Conservation (phyloP, 2,329 filamentous ascomycete species). For the Scopulariopsis brevicaulis region DNA sequence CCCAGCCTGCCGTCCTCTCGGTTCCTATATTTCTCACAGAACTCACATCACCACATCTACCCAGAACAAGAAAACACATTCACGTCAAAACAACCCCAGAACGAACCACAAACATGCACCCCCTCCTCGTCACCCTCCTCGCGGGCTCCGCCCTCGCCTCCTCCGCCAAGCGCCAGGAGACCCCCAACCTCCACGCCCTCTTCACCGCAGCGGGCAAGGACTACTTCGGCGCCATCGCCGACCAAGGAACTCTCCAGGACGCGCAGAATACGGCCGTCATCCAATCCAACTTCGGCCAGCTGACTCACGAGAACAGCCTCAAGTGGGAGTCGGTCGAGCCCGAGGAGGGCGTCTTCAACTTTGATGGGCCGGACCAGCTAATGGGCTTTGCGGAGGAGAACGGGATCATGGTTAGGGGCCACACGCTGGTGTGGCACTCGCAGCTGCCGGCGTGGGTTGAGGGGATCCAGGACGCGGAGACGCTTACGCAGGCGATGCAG, state of each 20-base stretch:
- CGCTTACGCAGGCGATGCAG: slow-evolving; percentile 42
- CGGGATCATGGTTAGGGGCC: slow-evolving; percentile 48
- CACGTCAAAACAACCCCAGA: not conserved
- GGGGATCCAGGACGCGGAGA: slow-evolving; percentile 36
- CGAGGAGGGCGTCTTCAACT: slow-evolving; percentile 39
- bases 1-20: not conserved
- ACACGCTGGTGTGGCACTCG: slow-evolving; percentile 56
- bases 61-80: not conserved
- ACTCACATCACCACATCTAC: not conserved
- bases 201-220: slow-evolving; percentile 36
- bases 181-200: not conserved
- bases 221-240: slow-evolving; percentile 49
- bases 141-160: not conserved
- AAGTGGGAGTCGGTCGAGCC: slow-evolving; percentile 54
- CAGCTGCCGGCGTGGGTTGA: slow-evolving; percentile 49
- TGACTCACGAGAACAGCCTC: slow-evolving; percentile 60
- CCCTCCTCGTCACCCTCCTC: not conserved
- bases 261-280: slow-evolving; percentile 42
- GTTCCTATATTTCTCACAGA: not conserved
- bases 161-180: slow-evolving; percentile 1
- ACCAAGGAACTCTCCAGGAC: slow-evolving; percentile 38
- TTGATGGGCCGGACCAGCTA: slow-evolving; percentile 43
- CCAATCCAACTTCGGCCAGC: slow-evolving; percentile 43
- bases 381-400: slow-evolving; percentile 46
- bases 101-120: not conserved